Conservation (phyloP, 129 eudicot genomes). For the Saposhnikovia divaricata region DNA sequence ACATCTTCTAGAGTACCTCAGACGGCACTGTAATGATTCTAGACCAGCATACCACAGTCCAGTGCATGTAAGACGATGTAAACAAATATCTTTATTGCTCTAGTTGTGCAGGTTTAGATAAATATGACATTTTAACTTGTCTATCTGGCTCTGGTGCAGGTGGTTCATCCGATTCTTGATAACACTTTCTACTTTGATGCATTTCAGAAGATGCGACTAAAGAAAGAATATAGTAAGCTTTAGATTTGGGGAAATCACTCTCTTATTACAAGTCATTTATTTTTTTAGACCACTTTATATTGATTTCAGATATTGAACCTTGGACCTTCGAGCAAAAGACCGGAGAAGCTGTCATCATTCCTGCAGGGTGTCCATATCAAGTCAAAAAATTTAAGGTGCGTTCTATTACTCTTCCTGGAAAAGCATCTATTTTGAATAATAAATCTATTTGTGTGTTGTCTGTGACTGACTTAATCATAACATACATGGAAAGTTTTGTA, state of each 20-base stretch:
- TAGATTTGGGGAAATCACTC: neutral
- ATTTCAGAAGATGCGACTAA: constrained; percentile 67
- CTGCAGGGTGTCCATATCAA: constrained; percentile 98
- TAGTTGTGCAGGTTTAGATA: neutral
- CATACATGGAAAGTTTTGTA: neutral
- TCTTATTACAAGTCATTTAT: neutral
- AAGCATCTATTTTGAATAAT: neutral
- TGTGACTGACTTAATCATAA: neutral
- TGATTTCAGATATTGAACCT: constrained; percentile 67
- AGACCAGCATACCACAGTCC: constrained; percentile 26
- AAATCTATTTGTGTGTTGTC: too few relatives aligned
- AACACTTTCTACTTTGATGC: constrained; percentile 61
- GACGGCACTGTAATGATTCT: constrained; percentile 56
- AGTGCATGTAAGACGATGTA: constrained; percentile 33
- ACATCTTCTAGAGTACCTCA: constrained; percentile 67
- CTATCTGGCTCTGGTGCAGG: constrained; percentile 32
- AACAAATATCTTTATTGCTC: neutral
- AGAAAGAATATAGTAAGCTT: constrained; percentile 70
- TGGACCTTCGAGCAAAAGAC: constrained; percentile 76
- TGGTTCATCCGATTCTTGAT: constrained; percentile 79
- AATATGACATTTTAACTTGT: constrained; percentile 4
- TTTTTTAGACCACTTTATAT: neutral
- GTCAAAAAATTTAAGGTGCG: constrained; percentile 61
- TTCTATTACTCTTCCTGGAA: neutral
- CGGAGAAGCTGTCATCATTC: constrained; percentile 87